These are phyloP conservation scores for Colletotrichum lupini DNA, from an alignment of 2,329 filamentous ascomycete genomes.

Conservation along the genomic window DNA sequence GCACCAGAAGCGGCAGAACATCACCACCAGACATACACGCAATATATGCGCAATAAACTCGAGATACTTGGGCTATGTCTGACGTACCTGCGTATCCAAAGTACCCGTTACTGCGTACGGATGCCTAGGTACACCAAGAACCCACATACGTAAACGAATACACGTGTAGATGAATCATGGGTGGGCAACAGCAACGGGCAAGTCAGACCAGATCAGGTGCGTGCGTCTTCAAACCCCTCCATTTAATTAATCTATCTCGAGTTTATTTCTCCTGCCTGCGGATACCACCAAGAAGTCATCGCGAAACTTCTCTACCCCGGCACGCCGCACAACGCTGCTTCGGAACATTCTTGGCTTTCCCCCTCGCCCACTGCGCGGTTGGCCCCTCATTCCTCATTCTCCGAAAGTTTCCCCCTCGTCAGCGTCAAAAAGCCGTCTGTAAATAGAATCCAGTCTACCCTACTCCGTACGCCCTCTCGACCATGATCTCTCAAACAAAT, in stretches of 20 bases:
- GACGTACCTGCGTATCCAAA: neutral
- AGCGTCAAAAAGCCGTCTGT: constrained; percentile 11
- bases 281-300: neutral
- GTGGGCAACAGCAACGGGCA: neutral
- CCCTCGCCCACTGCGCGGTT: neutral
- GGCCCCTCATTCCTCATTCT: neutral
- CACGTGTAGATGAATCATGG: neutral
- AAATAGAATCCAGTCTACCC: constrained; percentile 28
- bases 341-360: neutral
- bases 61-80: neutral
- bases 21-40: neutral
- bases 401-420: constrained; percentile 1
- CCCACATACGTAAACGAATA: neutral
- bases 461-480: neutral
- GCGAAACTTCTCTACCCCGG: neutral
- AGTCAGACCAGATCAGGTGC: neutral
- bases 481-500: constrained; percentile 21
- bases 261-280: constrained; percentile 8
- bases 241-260: constrained; percentile 1
- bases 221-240: neutral
- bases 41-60: neutral
- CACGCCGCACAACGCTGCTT: neutral
- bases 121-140: too few species aligned
- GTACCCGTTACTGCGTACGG: too few species aligned
- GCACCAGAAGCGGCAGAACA: neutral